These are phyloP conservation scores for Croton laevigatus DNA, from an alignment of 441 rosid species.

Conservation along the genomic window DNA sequence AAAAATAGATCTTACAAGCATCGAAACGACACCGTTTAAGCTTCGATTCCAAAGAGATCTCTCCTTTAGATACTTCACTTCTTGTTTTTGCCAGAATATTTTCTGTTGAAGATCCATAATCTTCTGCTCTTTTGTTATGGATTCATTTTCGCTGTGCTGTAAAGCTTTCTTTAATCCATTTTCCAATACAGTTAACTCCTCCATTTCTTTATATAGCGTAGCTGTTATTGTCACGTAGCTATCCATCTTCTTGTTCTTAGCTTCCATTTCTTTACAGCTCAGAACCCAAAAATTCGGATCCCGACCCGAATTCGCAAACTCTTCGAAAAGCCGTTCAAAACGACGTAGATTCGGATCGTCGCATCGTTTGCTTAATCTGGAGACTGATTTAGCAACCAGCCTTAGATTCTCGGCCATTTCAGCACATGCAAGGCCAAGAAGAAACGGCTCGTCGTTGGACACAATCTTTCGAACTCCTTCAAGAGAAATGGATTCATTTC, in stretches of 20 bases:
- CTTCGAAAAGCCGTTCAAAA: slow-evolving; percentile 54
- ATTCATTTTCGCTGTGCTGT: slow-evolving; percentile 30
- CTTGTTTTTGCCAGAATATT: slow-evolving; percentile 65
- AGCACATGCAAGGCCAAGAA: slow-evolving; percentile 76
- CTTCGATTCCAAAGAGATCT: slow-evolving; percentile 81
- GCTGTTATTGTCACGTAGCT: slow-evolving; percentile 64
- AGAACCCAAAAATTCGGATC: slow-evolving; percentile 65
- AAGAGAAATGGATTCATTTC: slow-evolving; percentile 59
- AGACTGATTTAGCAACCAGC: slow-evolving; percentile 48
- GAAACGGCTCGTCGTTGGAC: slow-evolving; percentile 70
- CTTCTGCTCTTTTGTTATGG: slow-evolving; percentile 45
- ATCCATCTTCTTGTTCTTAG: slow-evolving; percentile 67
- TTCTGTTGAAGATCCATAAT: slow-evolving; percentile 64
- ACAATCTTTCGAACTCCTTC: slow-evolving; percentile 83
- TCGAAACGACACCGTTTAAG: slow-evolving; percentile 56
- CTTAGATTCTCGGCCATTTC: slow-evolving; percentile 68
- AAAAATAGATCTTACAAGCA: slow-evolving; percentile 62
- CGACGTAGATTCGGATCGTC: slow-evolving; percentile 39
- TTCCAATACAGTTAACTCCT: slow-evolving; percentile 60
- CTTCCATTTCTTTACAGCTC: slow-evolving; percentile 61
- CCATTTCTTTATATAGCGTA: slow-evolving; percentile 67
- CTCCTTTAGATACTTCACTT: slow-evolving; percentile 70
- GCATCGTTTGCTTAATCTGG: slow-evolving; percentile 56
- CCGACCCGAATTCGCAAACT: slow-evolving; percentile 63
- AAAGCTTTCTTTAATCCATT: slow-evolving; percentile 45